These are phyloP conservation scores for Symbiodinium natans DNA, from an alignment of 73 alveolate species.

Conservation along the genomic window DNA sequence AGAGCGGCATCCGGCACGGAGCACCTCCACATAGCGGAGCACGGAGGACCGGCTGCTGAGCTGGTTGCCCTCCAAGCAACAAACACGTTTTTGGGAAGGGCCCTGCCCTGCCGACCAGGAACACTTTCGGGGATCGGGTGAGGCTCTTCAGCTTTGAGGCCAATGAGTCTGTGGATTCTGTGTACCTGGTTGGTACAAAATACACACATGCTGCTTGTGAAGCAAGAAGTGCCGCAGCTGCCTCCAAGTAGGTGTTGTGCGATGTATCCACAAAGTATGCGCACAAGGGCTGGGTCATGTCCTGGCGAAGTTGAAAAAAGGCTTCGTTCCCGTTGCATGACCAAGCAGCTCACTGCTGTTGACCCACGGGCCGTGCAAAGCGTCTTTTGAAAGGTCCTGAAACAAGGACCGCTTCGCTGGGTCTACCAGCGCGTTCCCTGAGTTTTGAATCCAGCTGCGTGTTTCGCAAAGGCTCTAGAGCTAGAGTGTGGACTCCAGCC, in stretches of 20 bases:
- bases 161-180: no score
- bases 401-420: constrained; percentile 83
- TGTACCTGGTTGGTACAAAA: no score
- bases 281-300: constrained; percentile 70
- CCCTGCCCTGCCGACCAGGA: no score
- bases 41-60: constrained; percentile 84
- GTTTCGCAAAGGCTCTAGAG: no score
- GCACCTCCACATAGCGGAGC: constrained; percentile 90
- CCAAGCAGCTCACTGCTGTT: no score
- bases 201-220: not conserved
- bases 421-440: constrained; percentile 78
- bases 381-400: not conserved
- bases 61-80: constrained; percentile 50
- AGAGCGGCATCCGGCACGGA: constrained; percentile 75
- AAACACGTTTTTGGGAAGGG: no score
- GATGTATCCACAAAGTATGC: constrained; percentile 59
- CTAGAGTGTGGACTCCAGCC: no score
- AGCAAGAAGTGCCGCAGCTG: not conserved
- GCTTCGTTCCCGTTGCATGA: not conserved
- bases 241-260: constrained; percentile 80
- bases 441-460: no score
- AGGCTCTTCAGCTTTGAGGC: no score
- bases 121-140: no score
- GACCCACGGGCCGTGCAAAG: no score
- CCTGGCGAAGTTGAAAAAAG: not conserved